Conservation (phyloP, 1,139 yeast genomes). For the Sugiyamaella grinbergsii region DNA sequence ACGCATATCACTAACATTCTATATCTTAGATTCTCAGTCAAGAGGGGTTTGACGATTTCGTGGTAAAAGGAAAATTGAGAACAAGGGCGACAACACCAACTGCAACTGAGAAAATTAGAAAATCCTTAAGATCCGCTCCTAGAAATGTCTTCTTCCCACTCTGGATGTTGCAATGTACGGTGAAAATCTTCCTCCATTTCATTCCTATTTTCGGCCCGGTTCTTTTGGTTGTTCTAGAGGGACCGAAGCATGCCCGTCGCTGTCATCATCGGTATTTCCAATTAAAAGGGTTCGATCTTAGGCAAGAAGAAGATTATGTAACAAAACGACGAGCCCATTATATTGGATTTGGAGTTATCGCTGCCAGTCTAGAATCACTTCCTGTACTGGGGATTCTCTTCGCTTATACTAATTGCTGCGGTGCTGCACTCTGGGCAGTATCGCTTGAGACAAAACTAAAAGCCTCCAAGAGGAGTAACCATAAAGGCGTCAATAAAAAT, state of each 20-base stretch:
- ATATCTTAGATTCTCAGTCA: constrained; percentile 50
- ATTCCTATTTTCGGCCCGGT: constrained; percentile 68
- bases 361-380: constrained; percentile 58
- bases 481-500: background rate
- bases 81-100: constrained; percentile 43
- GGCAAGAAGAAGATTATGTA: constrained; percentile 43
- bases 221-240: constrained; percentile 54
- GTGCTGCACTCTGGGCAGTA: constrained; percentile 72
- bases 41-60: constrained; percentile 54
- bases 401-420: constrained; percentile 65
- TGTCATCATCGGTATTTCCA: constrained; percentile 63
- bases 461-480: background rate
- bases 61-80: constrained; percentile 50
- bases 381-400: constrained; percentile 65
- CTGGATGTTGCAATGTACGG: constrained; percentile 42
- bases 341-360: constrained; percentile 58
- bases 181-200: constrained; percentile 48
- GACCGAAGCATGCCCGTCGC: constrained; percentile 59
- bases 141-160: constrained; percentile 40
- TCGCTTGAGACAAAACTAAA: constrained; percentile 33
- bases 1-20: too few species aligned
- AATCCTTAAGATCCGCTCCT: constrained; percentile 37
- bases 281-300: constrained; percentile 55
- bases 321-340: constrained; percentile 41
- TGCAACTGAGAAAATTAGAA: constrained; percentile 27